Percentiles rank a stretch among this genome's conserved stretches.
Evolutionary conservation across 257 asterid species (phyloP).

Genomic region (Handroanthus guayacan): DNA sequence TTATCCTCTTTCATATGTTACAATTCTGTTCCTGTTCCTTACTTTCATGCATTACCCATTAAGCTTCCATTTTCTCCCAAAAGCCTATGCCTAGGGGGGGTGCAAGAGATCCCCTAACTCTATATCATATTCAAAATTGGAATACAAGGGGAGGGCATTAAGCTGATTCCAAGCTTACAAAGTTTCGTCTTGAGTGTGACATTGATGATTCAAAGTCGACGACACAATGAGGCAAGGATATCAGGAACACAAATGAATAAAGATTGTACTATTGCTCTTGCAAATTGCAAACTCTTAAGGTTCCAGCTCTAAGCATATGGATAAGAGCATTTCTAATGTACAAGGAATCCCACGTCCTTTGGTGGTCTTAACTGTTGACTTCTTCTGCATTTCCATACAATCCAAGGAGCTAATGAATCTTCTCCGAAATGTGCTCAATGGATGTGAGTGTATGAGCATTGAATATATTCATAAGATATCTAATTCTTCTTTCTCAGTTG

Average conservation of each 20-base stretch:
- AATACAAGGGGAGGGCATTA: slow-evolving; percentile 4
- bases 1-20: slow-evolving; percentile 36
- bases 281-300: neutral
- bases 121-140: slow-evolving; percentile 10
- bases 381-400: neutral
- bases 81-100: neutral
- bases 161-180: neutral
- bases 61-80: neutral
- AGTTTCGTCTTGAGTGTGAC: slow-evolving; percentile 4
- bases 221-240: neutral
- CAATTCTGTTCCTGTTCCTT: slow-evolving; percentile 25
- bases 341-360: neutral
- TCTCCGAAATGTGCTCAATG: neutral
- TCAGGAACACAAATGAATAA: neutral
- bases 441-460: neutral
- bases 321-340: neutral
- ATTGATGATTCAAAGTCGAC: slow-evolving; percentile 16
- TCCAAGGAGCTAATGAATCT: neutral
- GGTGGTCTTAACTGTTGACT: neutral
- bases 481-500: neutral
- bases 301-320: slow-evolving; percentile 7
- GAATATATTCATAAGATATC: neutral
- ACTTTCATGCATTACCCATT: neutral
- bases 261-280: neutral
- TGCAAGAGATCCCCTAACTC: neutral